A percentile compares a stretch with the other conserved stretches of the same genome.
These are phyloP conservation scores for Ottelia alismoides DNA, from an alignment of 106 monocot species.

Conservation along the genomic window DNA sequence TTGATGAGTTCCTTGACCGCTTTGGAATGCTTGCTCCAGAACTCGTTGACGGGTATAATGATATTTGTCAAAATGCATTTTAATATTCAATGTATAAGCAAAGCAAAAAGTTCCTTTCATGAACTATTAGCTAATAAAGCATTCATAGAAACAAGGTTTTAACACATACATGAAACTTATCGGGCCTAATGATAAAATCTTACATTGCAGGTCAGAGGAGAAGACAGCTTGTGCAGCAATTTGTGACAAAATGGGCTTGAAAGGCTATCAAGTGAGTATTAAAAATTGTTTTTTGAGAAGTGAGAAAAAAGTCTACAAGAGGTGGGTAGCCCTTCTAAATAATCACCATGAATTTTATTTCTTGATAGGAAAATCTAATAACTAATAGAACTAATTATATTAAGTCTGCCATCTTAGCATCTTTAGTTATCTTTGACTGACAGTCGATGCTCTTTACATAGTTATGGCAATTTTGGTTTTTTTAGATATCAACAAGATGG, in stretches of 20 bases:
- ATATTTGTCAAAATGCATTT: background rate
- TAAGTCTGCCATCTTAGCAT: no score
- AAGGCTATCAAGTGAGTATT: slow-evolving; percentile 76
- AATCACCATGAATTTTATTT: no score
- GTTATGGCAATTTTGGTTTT: no score
- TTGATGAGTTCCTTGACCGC: slow-evolving; percentile 94
- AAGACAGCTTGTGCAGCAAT: slow-evolving; percentile 76
- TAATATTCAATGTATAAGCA: background rate
- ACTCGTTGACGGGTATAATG: slow-evolving; percentile 59
- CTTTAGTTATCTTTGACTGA: no score
- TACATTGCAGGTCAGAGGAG: slow-evolving; percentile 70
- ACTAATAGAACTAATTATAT: background rate
- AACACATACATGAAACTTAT: no score
- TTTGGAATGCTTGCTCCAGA: slow-evolving; percentile 97
- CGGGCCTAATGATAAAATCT: no score
- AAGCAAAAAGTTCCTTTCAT: background rate
- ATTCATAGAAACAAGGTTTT: no score
- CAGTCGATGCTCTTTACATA: no score
- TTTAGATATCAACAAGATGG: no score
- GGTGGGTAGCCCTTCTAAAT: no score
- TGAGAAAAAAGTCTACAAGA: background rate
- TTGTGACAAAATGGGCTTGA: slow-evolving; percentile 79
- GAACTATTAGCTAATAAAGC: no score
- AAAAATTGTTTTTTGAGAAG: background rate
- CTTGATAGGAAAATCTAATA: background rate